Evolutionary conservation across 805 yeast genomes (phyloP).

Genomic region (Candida nanaspora): DNA sequence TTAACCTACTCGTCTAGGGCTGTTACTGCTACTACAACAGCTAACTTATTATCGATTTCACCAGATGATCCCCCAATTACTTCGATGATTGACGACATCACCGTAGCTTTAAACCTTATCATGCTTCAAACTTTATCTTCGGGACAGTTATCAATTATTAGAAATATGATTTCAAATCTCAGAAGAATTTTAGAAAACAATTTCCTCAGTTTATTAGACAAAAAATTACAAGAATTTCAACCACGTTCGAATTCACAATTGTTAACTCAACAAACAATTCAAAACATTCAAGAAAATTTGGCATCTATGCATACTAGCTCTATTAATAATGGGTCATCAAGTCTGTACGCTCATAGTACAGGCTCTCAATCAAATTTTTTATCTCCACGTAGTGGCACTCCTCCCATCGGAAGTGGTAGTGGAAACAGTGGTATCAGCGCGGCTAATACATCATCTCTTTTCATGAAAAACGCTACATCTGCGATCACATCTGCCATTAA

Average conservation of each 20-base stretch:
- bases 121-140: conserved; percentile 62
- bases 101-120: conserved; percentile 63
- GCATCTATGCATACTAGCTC: conserved; percentile 1
- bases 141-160: conserved; percentile 54
- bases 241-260: conserved; percentile 29
- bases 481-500: conserved; percentile 28
- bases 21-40: conserved; percentile 8
- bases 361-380: conserved; percentile 7
- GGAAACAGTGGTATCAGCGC: conserved; percentile 14
- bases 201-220: conserved; percentile 47
- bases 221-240: conserved; percentile 36
- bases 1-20: conserved; percentile 15
- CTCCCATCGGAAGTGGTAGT: conserved; percentile 20
- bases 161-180: conserved; percentile 47
- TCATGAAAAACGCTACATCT: conserved; percentile 36
- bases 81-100: conserved; percentile 81
- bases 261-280: conserved; percentile 15
- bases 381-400: conserved; percentile 24
- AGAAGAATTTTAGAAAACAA: conserved; percentile 57
- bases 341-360: conserved; percentile 7
- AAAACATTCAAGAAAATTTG: conserved; percentile 12
- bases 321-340: neutral
- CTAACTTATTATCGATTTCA: conserved; percentile 17
- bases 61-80: conserved; percentile 65
- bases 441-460: conserved; percentile 15